Evolutionary conservation across 2,329 filamentous ascomycete species (phyloP), one percentile per base, ranked within the genome.

Genomic region (Gnomoniopsis smithogilvyi): DNA sequence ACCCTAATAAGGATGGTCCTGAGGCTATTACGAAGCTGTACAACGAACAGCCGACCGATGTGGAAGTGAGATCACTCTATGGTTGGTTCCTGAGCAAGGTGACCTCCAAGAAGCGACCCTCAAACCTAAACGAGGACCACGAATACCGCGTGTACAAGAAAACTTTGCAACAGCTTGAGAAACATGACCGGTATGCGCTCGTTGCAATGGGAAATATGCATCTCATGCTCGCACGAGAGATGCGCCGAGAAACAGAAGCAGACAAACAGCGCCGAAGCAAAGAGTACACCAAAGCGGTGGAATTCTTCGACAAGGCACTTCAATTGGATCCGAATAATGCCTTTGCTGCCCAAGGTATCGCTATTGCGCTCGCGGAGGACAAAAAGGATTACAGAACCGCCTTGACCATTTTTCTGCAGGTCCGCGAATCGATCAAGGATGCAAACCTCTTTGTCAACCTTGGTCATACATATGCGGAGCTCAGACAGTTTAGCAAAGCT

Each of bases 291-390:
- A 92, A 94, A 65, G 93, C 95, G 0, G 93, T 98, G 12, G 96
- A 99, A 71, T 99, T 99, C 75, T 99, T 97, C 67, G 95, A 98
- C 72, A 99, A 99, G 76, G 94, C 94, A 4, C 79, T 99, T 22
- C 92, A 96, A 63, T 79, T 99, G n/a, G 95, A 99, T 68, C 87
- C 92, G 0, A 92, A 89, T 76, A 99, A 98, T 66, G 94, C 95
- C 0, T 96, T 96, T 71, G 96, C 96, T 8, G 95, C 95, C 2
- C 95, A 99, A 71, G 95, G 96, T 62, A 87, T 99, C 64, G 95
- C 91, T 15, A 98, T 99, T 69, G 93, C 94, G 10, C 80, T 99
- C 30, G 88, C 95, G 1, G 95, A 99, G 72, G 94, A 98, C 72
- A 95, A 90, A 77, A 97, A 95, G 73, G 92, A 98, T 67, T 88